Evolutionary conservation across 225 moss, liverwort and hornwort genomes (phyloP), one percentile per base, ranked within the genome.

Genomic region (Marchantia polymorpha): DNA sequence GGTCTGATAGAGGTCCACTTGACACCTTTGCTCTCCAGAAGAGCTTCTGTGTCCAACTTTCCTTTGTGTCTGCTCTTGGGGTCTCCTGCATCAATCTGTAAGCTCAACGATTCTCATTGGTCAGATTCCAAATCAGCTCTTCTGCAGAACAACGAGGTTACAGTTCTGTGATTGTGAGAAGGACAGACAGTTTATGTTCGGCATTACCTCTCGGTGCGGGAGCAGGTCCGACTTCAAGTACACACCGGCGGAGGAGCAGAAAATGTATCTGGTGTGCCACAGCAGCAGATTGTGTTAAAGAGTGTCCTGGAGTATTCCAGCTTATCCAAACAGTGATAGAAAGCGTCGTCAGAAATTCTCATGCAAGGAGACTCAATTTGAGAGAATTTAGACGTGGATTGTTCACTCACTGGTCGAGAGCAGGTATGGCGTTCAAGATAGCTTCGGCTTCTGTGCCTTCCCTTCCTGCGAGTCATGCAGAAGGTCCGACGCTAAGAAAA

Each of bases 21-120:
- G 7, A 87, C 84, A 79, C 89, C 88, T 51, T 88, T 95, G 83
- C 88, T 90, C 74, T 91, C 92, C 78, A 99, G 77, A 3, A 92
- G 85, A 0, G 92, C 88, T 81, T 99, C 99, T 20, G 99, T 99
- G 81, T 99, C 95, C 89, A 99, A 74, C 75, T 99, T 99, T 26
- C 99, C 99, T 85, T 95, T 95, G 79, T 99, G 99, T 70, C 99
- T 89, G 85, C 99, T 99, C 84, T 95, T 99, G 77, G 99, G 99
- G 73, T 99, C 99, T 68, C 92, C 99, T 49, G 87, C 95, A 52
- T 99, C 99, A 69, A 99, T 91, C 97, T 99, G 51, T 8, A 53
- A 17, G n/a, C n/a, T n/a, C n/a, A n/a, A n/a, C n/a, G n/a, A n/a
- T n/a, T n/a, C n/a, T n/a, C n/a, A n/a, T n/a, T n/a, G n/a, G n/a